Conservation (phyloP, 208 protist genomes). For the Balamuthia mandrillaris region DNA sequence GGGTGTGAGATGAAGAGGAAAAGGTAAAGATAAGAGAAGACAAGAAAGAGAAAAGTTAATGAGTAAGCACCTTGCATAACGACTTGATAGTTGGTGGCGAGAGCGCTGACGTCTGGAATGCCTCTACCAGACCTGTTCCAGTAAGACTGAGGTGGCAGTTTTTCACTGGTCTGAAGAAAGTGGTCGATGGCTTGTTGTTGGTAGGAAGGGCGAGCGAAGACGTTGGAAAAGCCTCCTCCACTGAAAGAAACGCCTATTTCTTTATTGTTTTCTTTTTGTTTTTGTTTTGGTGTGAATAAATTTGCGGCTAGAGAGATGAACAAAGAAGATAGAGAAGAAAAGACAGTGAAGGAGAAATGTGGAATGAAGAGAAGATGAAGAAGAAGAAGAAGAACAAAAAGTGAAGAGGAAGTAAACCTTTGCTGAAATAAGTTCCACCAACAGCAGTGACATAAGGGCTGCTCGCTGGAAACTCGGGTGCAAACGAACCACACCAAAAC, state of each 20-base stretch:
- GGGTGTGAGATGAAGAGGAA: too few relatives aligned
- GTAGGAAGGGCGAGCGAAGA: background rate
- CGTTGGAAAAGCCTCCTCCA: conserved; percentile 35
- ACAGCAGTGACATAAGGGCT: conserved; percentile 49
- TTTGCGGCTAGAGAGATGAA: too few relatives aligned
- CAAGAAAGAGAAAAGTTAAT: too few relatives aligned
- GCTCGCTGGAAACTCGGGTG: conserved; percentile 17
- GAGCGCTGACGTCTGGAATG: conserved; percentile 48
- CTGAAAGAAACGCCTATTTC: background rate
- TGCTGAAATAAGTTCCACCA: conserved; percentile 38
- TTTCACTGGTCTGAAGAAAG: background rate
- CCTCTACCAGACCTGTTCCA: conserved; percentile 11
- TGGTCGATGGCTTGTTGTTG: background rate
- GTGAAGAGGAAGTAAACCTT: background rate
- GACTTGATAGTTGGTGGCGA: conserved; percentile 29
- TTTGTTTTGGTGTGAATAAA: too few relatives aligned
- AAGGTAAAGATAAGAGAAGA: too few relatives aligned
- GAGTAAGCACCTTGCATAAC: conserved; percentile 32
- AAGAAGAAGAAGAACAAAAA: background rate
- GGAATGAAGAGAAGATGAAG: too few relatives aligned
- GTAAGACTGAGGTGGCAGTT: background rate
- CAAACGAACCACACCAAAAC: conserved; percentile 8
- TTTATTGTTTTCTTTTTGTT: too few relatives aligned
- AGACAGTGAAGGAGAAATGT: too few relatives aligned
- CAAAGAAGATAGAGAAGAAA: too few relatives aligned